These are phyloP conservation scores for Erodium maritimum DNA, from an alignment of 345 rosid genomes.

Conservation along the genomic window DNA sequence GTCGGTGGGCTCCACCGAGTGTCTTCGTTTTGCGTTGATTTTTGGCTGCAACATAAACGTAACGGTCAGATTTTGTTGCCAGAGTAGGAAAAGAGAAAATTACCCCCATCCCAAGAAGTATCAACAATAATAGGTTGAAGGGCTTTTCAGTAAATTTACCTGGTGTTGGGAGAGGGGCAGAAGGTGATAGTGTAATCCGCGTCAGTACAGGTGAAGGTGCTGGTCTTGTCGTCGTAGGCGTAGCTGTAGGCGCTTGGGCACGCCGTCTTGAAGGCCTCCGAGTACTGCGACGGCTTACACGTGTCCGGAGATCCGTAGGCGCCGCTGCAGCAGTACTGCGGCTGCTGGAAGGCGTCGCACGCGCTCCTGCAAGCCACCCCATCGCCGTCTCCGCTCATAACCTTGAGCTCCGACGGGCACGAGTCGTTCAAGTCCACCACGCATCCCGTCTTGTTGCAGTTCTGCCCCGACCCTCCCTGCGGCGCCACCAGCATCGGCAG, in stretches of 20 bases:
- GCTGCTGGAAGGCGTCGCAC: conserved; percentile 65
- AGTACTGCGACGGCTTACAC: conserved; percentile 70
- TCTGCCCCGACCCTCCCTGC: conserved; percentile 53
- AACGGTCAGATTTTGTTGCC: conserved; percentile 15
- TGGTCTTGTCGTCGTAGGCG: conserved; percentile 83
- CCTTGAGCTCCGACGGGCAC: conserved; percentile 77
- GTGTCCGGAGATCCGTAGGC: conserved; percentile 51
- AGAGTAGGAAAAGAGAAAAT: too few relatives aligned
- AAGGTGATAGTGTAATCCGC: conserved; percentile 75
- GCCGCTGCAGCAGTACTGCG: conserved; percentile 84
- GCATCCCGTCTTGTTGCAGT: conserved; percentile 72
- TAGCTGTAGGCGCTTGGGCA: conserved; percentile 95
- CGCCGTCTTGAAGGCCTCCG: conserved; percentile 61
- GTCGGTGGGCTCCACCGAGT: conserved; percentile 9
- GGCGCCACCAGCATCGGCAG: conserved; percentile 22
- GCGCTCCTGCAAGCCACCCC: conserved; percentile 85
- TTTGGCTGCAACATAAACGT: conserved; percentile 40
- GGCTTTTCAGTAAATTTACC: conserved; percentile 27
- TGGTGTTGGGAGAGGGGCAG: conserved; percentile 70
- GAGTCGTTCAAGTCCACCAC: conserved; percentile 53
- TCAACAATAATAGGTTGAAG: too few relatives aligned
- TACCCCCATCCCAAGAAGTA: too few relatives aligned
- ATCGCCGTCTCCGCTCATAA: conserved; percentile 25
- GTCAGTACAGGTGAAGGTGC: conserved; percentile 85
- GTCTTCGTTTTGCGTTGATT: conserved; percentile 22